Base-by-base conservation (phyloP, 441 rosid genomes). In the Aleurites moluccanus region DNA sequence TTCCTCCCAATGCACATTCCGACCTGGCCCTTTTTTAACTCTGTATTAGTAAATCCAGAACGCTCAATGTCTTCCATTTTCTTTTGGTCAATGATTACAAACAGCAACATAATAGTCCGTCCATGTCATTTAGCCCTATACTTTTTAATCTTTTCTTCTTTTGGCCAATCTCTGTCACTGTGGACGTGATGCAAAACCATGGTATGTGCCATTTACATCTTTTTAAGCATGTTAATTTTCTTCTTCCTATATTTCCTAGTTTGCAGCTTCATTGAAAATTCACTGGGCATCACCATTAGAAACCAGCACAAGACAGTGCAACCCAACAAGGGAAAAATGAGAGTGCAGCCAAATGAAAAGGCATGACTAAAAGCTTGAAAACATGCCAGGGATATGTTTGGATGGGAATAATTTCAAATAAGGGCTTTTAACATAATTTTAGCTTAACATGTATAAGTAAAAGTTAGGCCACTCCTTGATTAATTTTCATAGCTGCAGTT, bases 171-270 rank as follows among this genome's bases (percentile, higher is more conserved):
- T 40, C 30, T 40, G 28, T 64, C 50, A 6, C 0, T 4, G 38
- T 15, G 21, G 62, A 49, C 16, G 8, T 20, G 28, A 42, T 67
- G 47, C 61, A 75, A 45, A 75, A 64, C 16, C 61, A 67, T 57
- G 45, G 30, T 16, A 30, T 5, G 14, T 38, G 16, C 13, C 28
- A 44, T 20, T 28, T 42, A 0, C 45, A 67, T 27, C 2, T 59
- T 20, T 47, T 59, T 57, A 44, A 74, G n/a, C 27, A 57, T n/a
- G 47, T 44, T 16, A 53, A 40, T 10, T 23, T 67, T 20, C 9
- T 23, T 45, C 10, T 61, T 20, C 20, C 27, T 21, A n/a, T 61
- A 50, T 61, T 72, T 55, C n/a, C 27, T 28, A 21, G 15, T 28
- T 42, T 52, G 20, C 45, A 73, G 55, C 55, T 64, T 40, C 61